Evolutionary conservation across 179 eudicot species (phyloP).

Genomic region (Drosera spatulata): DNA sequence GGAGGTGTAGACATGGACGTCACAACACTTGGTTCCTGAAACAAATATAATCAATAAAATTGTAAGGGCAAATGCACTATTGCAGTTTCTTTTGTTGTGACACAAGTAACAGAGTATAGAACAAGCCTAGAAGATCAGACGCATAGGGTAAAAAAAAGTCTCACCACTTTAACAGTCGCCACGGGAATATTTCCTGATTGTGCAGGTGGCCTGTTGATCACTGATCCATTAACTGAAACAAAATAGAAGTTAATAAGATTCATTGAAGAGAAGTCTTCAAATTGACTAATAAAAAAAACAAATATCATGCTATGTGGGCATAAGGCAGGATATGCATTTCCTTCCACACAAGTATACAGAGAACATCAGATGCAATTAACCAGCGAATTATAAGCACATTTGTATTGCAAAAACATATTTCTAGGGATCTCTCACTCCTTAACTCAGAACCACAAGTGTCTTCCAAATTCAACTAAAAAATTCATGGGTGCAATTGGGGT

Average conservation of each 20-base stretch:
- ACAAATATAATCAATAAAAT: not conserved
- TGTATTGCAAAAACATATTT: too few species aligned
- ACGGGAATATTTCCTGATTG: slow-evolving; percentile 45
- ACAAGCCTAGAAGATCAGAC: not conserved
- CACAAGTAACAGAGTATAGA: not conserved
- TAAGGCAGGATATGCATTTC: too few species aligned
- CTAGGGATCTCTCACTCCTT: too few species aligned
- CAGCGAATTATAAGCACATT: too few species aligned
- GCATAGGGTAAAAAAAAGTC: slow-evolving; percentile 14
- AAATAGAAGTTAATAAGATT: not conserved
- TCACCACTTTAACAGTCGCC: slow-evolving; percentile 77
- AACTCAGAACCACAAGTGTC: too few species aligned
- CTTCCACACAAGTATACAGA: too few species aligned
- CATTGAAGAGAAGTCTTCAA: not conserved
- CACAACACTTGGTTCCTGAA: slow-evolving; percentile 77
- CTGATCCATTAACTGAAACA: slow-evolving; percentile 47
- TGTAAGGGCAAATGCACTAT: too few species aligned
- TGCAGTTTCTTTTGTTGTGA: not conserved
- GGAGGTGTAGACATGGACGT: slow-evolving; percentile 50
- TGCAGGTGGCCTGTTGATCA: slow-evolving; percentile 41
- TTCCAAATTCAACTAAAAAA: too few species aligned
- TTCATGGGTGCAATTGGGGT: too few species aligned
- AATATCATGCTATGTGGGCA: too few species aligned
- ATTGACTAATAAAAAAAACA: too few species aligned
- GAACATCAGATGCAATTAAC: too few species aligned